phyloP scores from a whole-genome alignment of 73 alveolate species.

The Stentor roeselii region DNA sequence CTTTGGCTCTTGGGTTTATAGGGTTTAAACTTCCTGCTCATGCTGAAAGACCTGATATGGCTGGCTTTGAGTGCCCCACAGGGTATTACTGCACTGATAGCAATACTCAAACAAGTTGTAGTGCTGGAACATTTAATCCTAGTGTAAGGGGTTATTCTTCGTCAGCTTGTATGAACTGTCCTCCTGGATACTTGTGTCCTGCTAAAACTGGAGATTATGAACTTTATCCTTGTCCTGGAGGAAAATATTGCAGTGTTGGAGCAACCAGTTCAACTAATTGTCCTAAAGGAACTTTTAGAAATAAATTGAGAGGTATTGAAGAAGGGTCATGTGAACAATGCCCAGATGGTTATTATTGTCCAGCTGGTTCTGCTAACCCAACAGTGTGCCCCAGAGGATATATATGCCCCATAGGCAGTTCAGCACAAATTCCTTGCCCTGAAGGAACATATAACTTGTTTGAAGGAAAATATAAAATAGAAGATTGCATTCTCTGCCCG shows the following conservation, averaged over 20 bases:
- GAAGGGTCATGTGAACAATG: slow-evolving; percentile 38
- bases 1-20: not conserved
- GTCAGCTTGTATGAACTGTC: slow-evolving; percentile 48
- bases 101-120: slow-evolving; percentile 30
- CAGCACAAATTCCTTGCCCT: slow-evolving; percentile 31
- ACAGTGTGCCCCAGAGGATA: slow-evolving; percentile 44
- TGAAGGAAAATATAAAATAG: slow-evolving; percentile 28
- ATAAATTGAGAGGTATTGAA: not conserved
- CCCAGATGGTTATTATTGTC: slow-evolving; percentile 63
- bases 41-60: slow-evolving; percentile 42
- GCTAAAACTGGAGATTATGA: slow-evolving; percentile 42
- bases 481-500: slow-evolving; percentile 38
- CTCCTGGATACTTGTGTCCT: slow-evolving; percentile 65
- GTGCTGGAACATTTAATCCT: slow-evolving; percentile 30
- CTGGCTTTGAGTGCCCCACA: slow-evolving; percentile 39
- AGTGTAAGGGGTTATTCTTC: slow-evolving; percentile 27
- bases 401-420: slow-evolving; percentile 38
- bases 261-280: slow-evolving; percentile 46
- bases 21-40: slow-evolving; percentile 30
- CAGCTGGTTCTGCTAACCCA: slow-evolving; percentile 41
- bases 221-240: slow-evolving; percentile 17
- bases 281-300: slow-evolving; percentile 50
- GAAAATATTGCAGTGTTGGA: slow-evolving; percentile 37
- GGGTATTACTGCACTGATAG: slow-evolving; percentile 48
- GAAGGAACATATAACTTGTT: slow-evolving; percentile 43